These are phyloP conservation scores for Boletellus ananiceps DNA, from an alignment of 768 basidiomycete species.

Conservation along the genomic window DNA sequence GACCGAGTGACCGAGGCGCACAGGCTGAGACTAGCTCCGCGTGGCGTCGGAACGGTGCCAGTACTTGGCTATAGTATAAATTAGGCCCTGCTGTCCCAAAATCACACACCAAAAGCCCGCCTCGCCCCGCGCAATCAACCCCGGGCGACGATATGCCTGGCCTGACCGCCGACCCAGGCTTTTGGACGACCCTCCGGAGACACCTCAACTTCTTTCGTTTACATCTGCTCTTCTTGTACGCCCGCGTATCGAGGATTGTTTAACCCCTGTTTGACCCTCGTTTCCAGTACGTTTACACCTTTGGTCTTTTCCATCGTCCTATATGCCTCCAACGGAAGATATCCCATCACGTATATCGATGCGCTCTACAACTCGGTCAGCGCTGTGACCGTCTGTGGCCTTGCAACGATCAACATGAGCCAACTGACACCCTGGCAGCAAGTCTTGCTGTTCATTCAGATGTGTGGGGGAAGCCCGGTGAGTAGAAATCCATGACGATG, in stretches of 20 bases:
- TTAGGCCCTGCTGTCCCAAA: background rate
- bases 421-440: conserved; percentile 68
- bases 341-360: conserved; percentile 71
- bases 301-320: conserved; percentile 76
- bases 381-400: conserved; percentile 76
- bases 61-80: background rate
- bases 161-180: conserved; percentile 1
- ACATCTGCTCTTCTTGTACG: conserved; percentile 61
- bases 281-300: conserved; percentile 65
- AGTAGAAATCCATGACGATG: conserved; percentile 25
- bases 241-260: conserved; percentile 7
- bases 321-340: conserved; percentile 75
- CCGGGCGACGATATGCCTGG: conserved; percentile 3
- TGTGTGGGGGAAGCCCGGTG: conserved; percentile 74
- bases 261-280: conserved; percentile 1
- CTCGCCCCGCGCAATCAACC: background rate
- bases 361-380: conserved; percentile 73
- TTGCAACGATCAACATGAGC: conserved; percentile 66
- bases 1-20: background rate
- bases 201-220: conserved; percentile 67
- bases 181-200: conserved; percentile 30
- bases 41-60: background rate
- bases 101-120: background rate
- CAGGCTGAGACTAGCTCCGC: background rate
- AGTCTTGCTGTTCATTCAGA: conserved; percentile 65